These are phyloP conservation scores for Nemania diffusa DNA, from an alignment of 2,329 filamentous ascomycete species.

Conservation along the genomic window DNA sequence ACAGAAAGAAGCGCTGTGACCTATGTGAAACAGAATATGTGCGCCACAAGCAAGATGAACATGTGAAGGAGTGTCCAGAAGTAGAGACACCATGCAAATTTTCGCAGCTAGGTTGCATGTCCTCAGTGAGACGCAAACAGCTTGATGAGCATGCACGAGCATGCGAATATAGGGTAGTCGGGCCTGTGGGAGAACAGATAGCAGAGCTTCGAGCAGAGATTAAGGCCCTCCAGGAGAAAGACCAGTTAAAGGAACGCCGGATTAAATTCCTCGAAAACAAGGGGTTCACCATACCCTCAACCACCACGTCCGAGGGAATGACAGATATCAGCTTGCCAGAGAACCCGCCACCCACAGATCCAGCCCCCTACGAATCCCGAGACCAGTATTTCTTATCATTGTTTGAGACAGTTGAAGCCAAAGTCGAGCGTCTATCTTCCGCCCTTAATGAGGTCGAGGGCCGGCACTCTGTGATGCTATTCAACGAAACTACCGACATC, in stretches of 20 bases:
- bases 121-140: conserved; percentile 52
- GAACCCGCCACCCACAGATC: conserved; percentile 40
- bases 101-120: conserved; percentile 60
- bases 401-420: conserved; percentile 64
- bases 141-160: conserved; percentile 58
- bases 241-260: conserved; percentile 54
- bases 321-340: conserved; percentile 44
- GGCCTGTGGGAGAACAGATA: conserved; percentile 59
- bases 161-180: conserved; percentile 65
- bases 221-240: conserved; percentile 53
- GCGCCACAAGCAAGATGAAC: conserved; percentile 58
- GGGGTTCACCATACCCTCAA: conserved; percentile 45
- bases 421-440: conserved; percentile 67
- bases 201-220: conserved; percentile 63
- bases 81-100: conserved; percentile 58
- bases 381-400: conserved; percentile 58
- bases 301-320: conserved; percentile 41
- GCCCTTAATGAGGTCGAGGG: conserved; percentile 68
- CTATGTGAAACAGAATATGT: conserved; percentile 59
- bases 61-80: conserved; percentile 60
- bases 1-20: conserved; percentile 60
- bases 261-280: conserved; percentile 56
- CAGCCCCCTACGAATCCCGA: conserved; percentile 52
- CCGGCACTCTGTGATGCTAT: conserved; percentile 68
- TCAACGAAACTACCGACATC: conserved; percentile 71